Percentiles rank a stretch among this genome's conserved stretches.
Conservation (phyloP, 805 yeast genomes). For the Starmerella kuoi region DNA sequence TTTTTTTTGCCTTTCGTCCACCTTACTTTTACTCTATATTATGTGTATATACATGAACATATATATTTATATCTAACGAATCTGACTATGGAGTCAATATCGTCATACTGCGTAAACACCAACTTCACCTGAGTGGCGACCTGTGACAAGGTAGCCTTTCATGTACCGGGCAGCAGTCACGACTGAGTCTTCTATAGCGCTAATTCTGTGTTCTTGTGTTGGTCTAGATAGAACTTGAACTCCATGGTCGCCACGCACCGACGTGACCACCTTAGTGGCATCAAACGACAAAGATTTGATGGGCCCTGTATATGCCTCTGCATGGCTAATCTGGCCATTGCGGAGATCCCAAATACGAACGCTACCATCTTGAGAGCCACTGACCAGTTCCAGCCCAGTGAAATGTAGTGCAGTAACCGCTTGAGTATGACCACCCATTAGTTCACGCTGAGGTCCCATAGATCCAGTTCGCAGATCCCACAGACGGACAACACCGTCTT, state of each 20-base stretch:
- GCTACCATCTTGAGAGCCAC: constrained; percentile 53
- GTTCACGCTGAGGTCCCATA: constrained; percentile 32
- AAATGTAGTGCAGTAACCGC: constrained; percentile 58
- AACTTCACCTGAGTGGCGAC: constrained; percentile 46
- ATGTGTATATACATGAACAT: too few relatives aligned
- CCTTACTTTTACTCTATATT: too few relatives aligned
- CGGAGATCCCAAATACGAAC: constrained; percentile 64
- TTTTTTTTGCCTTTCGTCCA: too few relatives aligned
- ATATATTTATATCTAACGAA: too few relatives aligned
- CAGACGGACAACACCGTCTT: constrained; percentile 59
- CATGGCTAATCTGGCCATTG: constrained; percentile 49
- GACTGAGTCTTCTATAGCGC: constrained; percentile 36
- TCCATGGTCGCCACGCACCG: constrained; percentile 36
- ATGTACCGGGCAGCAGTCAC: constrained; percentile 39
- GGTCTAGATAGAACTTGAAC: constrained; percentile 50
- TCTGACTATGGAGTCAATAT: too few relatives aligned
- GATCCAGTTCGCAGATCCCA: constrained; percentile 66
- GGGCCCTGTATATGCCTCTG: constrained; percentile 48
- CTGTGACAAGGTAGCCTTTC: constrained; percentile 57
- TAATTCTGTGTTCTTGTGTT: constrained; percentile 40
- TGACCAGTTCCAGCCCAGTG: constrained; percentile 49
- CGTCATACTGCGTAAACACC: constrained; percentile 52
- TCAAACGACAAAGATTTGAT: constrained; percentile 51
- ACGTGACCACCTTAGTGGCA: constrained; percentile 40
- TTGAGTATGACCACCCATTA: constrained; percentile 51